These are phyloP conservation scores for Pythium chondricola DNA, from an alignment of 352 stramenopile genomes.

Conservation along the genomic window DNA sequence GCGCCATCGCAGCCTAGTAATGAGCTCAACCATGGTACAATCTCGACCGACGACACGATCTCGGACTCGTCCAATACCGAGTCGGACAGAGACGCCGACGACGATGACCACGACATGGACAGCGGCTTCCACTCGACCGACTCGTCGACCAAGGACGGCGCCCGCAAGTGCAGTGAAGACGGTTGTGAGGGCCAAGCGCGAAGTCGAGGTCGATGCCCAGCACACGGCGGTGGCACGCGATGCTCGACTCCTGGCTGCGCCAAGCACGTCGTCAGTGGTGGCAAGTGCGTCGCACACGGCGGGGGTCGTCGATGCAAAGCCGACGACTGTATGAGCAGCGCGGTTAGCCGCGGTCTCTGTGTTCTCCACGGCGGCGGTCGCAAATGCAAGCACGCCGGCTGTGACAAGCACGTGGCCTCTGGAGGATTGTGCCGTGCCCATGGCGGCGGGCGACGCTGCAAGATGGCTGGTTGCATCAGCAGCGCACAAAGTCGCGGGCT, in stretches of 20 bases:
- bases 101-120: conserved; percentile 5
- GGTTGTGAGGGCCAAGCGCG: conserved; percentile 38
- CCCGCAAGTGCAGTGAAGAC: conserved; percentile 11
- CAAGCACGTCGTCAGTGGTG: conserved; percentile 65
- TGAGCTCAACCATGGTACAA: too few species aligned
- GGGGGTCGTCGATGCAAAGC: conserved; percentile 45
- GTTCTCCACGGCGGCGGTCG: conserved; percentile 63
- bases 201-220: conserved; percentile 50
- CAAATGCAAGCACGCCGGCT: conserved; percentile 60
- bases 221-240: conserved; percentile 52
- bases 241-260: conserved; percentile 38
- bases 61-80: not conserved
- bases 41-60: conserved; percentile 6
- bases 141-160: not conserved
- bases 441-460: conserved; percentile 68
- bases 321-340: conserved; percentile 36
- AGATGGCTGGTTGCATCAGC: conserved; percentile 70
- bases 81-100: conserved; percentile 7
- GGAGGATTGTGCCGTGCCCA: conserved; percentile 76
- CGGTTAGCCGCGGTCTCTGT: conserved; percentile 54
- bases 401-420: conserved; percentile 74
- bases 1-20: too few species aligned
- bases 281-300: conserved; percentile 60
- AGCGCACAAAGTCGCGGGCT: conserved; percentile 75
- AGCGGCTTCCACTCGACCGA: conserved; percentile 2